phyloP scores from a whole-genome alignment of 2,329 filamentous ascomycete genomes.

The Geoglossum cookeanum region DNA sequence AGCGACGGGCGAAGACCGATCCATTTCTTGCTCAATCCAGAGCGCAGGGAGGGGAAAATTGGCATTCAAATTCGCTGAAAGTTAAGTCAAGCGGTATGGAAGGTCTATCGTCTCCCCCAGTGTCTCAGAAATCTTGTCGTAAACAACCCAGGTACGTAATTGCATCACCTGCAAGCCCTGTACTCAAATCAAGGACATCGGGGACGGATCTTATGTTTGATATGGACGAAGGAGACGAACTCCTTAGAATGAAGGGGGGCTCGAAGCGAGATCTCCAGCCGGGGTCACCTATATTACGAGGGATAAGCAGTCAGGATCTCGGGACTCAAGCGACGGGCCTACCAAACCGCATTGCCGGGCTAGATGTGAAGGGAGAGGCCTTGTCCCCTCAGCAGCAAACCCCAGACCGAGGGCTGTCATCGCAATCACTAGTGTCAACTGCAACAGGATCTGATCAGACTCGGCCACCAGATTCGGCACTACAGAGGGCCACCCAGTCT shows the following conservation, averaged over 20 bases:
- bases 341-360: conserved; percentile 21
- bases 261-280: background rate
- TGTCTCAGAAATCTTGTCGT: conserved; percentile 24
- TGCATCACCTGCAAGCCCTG: conserved; percentile 40
- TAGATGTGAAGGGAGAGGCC: conserved; percentile 21
- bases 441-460: background rate
- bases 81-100: conserved; percentile 44
- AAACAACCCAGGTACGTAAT: conserved; percentile 24
- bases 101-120: conserved; percentile 32
- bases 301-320: background rate
- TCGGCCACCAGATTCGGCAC: background rate
- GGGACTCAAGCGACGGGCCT: conserved; percentile 1
- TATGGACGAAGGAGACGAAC: conserved; percentile 63
- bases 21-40: conserved; percentile 47
- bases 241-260: background rate
- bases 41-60: conserved; percentile 44
- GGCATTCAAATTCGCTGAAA: conserved; percentile 40
- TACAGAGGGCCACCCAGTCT: background rate
- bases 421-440: background rate
- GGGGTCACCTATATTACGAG: background rate
- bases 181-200: conserved; percentile 48
- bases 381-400: conserved; percentile 9
- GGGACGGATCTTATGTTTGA: conserved; percentile 70
- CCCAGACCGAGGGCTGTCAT: background rate
- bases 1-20: conserved; percentile 49